These are phyloP conservation scores for Fusarium duplospermum DNA, from an alignment of 2,329 filamentous ascomycete genomes.

Conservation along the genomic window DNA sequence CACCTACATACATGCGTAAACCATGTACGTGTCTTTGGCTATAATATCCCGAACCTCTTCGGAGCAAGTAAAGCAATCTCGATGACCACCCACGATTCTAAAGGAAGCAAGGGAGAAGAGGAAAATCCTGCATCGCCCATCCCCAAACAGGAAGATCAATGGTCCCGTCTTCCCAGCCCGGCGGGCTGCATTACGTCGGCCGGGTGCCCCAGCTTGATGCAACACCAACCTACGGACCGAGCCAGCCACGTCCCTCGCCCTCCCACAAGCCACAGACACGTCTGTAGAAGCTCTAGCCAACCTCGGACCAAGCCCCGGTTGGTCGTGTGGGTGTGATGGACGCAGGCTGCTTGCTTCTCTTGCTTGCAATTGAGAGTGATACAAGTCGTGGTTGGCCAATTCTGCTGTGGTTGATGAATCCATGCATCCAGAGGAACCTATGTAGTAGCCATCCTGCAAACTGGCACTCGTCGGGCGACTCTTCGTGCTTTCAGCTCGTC, in stretches of 20 bases:
- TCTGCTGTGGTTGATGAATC: constrained; percentile 6
- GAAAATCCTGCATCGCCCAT: neutral
- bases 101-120: constrained; percentile 4
- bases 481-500: neutral
- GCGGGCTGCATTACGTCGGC: constrained; percentile 23
- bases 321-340: constrained; percentile 34
- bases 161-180: constrained; percentile 22
- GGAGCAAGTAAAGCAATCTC: constrained; percentile 20
- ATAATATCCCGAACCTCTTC: constrained; percentile 15
- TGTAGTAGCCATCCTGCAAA: neutral
- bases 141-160: constrained; percentile 6
- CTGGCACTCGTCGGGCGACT: neutral
- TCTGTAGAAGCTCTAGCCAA: constrained; percentile 28
- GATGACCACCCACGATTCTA: constrained; percentile 11
- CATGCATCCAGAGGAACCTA: constrained; percentile 7
- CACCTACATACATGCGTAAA: neutral
- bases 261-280: constrained; percentile 17
- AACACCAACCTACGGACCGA: constrained; percentile 26
- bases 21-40: neutral
- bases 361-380: constrained; percentile 18
- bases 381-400: constrained; percentile 20
- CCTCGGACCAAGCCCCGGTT: constrained; percentile 35
- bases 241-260: constrained; percentile 33
- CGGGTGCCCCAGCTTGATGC: constrained; percentile 26
- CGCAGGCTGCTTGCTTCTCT: constrained; percentile 33